Base-by-base conservation (phyloP, 2,329 filamentous ascomycete species). In the Byssothecium circinans region DNA sequence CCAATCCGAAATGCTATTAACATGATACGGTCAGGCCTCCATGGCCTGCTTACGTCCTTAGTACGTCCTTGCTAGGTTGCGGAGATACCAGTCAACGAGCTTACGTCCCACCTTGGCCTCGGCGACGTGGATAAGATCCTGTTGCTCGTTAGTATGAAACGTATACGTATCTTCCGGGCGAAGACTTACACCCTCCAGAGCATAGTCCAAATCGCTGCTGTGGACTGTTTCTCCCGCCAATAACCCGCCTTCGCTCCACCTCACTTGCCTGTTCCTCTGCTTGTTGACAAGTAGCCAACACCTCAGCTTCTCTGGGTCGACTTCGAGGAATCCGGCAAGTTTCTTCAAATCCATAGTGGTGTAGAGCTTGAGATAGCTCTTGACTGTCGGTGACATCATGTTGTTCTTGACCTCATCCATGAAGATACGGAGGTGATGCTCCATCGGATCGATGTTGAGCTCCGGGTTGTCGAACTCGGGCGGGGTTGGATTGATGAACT, bases 341-440 rank as follows among this genome's bases (percentile, higher is more conserved):
- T 99, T 99, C 80, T 92, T 94, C 55, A 99, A 81, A 68, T 99
- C 94, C 92, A 99, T 97, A 61, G 94, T 99, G 37, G 94, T 97
- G 84, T 99, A 99, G 47, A 99, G 87, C 72, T 95, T 94, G 61
- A 99, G 84, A 80, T 99, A 99, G 54, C 91, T 96, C 81, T 95
- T 96, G 73, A 99, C 88, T 37, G 91, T 96, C 36, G 94, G 94
- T 73, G 89, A 92, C 85, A 85, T 95, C 84, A 99, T 94, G 77
- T 95, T 97, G 77, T 90, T 96, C 85, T 95, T 96, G 74, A 99
- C 92, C 80, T 99, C 94, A 63, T 96, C 91, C 92, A 99, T 97
- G 81, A 99, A 99, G 77, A 99, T 88, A 65, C 88, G 81, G 57
- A 96, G 85, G 77, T 99, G 92, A 81, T 99, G 94, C 78, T 99